A percentile compares a stretch with the other conserved stretches of the same genome.
phyloP scores from a whole-genome alignment of 768 basidiomycete genomes.

The Neoboletus magnificus region DNA sequence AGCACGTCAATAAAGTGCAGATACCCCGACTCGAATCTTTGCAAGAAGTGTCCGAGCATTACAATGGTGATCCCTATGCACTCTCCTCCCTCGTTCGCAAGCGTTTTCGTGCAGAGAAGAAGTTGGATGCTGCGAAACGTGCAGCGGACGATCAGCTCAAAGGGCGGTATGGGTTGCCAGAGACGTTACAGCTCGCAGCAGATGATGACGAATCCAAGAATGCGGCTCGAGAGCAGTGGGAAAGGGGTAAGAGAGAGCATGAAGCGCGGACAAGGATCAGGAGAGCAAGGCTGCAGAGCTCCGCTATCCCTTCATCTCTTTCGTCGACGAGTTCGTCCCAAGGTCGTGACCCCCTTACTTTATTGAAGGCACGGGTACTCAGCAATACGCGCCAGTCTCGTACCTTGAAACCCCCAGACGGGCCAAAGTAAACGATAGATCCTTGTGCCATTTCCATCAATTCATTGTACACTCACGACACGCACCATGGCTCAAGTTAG shows the following conservation, averaged over 20 bases:
- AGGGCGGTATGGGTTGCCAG: constrained; percentile 73
- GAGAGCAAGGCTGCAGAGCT: constrained; percentile 42
- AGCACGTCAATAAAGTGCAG: constrained; percentile 66
- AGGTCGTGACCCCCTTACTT: constrained; percentile 33
- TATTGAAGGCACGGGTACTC: constrained; percentile 55
- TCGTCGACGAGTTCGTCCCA: constrained; percentile 18
- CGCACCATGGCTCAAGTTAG: constrained; percentile 11
- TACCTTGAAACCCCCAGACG: constrained; percentile 23
- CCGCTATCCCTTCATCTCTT: constrained; percentile 22
- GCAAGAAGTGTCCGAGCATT: constrained; percentile 70
- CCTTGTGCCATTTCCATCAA: neutral
- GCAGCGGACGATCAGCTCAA: constrained; percentile 69
- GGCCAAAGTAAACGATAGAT: constrained; percentile 9
- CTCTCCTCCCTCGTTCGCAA: constrained; percentile 74
- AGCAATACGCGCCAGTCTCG: constrained; percentile 48
- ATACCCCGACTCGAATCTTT: constrained; percentile 80
- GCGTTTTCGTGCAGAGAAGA: constrained; percentile 85
- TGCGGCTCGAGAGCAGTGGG: constrained; percentile 66
- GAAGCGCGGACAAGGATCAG: constrained; percentile 44
- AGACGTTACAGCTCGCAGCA: constrained; percentile 59
- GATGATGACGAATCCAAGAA: constrained; percentile 58
- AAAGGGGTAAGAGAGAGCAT: constrained; percentile 46
- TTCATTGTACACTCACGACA: constrained; percentile 15
- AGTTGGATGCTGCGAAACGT: constrained; percentile 64
- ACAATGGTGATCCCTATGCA: constrained; percentile 82